Base-by-base conservation (phyloP, 2,329 filamentous ascomycete genomes). In the Tolypocladium capitatum region DNA sequence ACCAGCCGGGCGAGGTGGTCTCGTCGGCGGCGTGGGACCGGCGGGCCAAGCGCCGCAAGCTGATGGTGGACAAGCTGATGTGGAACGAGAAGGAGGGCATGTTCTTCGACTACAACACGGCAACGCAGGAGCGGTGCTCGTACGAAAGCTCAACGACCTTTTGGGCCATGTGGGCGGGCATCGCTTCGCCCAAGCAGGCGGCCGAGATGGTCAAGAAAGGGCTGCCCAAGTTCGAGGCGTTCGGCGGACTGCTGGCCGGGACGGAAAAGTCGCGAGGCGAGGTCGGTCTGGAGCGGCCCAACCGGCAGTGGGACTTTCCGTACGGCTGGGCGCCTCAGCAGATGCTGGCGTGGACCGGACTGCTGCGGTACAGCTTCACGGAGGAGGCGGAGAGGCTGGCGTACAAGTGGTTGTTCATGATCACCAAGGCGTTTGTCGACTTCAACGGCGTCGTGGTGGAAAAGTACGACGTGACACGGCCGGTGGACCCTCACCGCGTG, bases 291-390 rank as follows among this genome's bases (percentile, higher is more conserved):
- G 80, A 90, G 56, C 78, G 91, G 43, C 92, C 92, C 8, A 97
- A 96, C 65, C 81, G 92, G 56, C 92, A 98, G 64, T 98, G 92
- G 92, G 92, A 98, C 64, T 97, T 89, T 63, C 92, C 92, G 0
- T 97, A 92, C 62, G 92, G 92, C 50, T 98, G 92, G 92, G 92
- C 92, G 48, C 92, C 92, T 31, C 92, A 98, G 72, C 92, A 98
- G 71, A 97, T 98, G 70, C 79, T 98, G 38, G 91, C 92, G 1
- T 98, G 92, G 92, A 90, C 87, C 1, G 92, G 90, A 3, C 72
- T 98, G 50, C 78, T 89, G 58, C 83, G 90, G 18, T 98, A 97
- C 62, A 89, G 90, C 47, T 97, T 94, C 63, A 81, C 84, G 28
- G 86, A 91, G 24, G 90, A 96, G 52, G 89, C 89, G 2, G 86